Evolutionary conservation across 2,329 filamentous ascomycete species (phyloP).

Genomic region (Exserohilum rostratum): DNA sequence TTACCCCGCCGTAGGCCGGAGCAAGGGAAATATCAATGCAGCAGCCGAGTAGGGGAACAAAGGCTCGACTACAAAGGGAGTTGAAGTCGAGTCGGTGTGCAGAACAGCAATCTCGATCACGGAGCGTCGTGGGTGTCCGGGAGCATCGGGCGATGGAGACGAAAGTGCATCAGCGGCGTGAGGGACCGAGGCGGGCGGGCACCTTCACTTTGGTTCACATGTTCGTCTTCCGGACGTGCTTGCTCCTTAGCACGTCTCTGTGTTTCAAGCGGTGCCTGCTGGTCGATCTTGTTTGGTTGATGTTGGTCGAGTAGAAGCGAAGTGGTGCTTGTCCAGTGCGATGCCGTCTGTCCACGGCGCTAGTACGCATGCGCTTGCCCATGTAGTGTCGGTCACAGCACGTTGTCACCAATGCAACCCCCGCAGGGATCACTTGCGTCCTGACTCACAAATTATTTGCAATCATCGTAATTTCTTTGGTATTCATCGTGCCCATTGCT

Average conservation of each 20-base stretch:
- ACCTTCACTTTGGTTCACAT: conserved; percentile 22
- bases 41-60: background rate
- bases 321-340: conserved; percentile 3
- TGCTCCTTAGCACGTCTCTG: conserved; percentile 1
- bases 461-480: conserved; percentile 25
- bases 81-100: conserved; percentile 9
- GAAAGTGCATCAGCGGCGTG: conserved; percentile 17
- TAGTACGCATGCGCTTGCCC: conserved; percentile 8
- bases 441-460: background rate
- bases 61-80: background rate
- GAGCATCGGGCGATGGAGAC: conserved; percentile 6
- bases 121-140: conserved; percentile 7
- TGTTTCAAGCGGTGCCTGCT: conserved; percentile 16
- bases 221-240: conserved; percentile 7
- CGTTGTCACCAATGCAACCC: background rate
- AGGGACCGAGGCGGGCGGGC: conserved; percentile 20
- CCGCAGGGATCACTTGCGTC: background rate
- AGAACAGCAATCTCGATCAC: conserved; percentile 9
- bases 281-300: conserved; percentile 13
- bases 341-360: conserved; percentile 27
- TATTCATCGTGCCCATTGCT: conserved; percentile 14
- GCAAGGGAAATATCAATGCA: conserved; percentile 3
- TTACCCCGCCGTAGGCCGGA: conserved; percentile 14
- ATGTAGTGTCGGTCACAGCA: background rate
- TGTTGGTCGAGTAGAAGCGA: conserved; percentile 23